phyloP scores from a whole-genome alignment of 192 early-diverging fungal species.

The Coemansia sp. region DNA sequence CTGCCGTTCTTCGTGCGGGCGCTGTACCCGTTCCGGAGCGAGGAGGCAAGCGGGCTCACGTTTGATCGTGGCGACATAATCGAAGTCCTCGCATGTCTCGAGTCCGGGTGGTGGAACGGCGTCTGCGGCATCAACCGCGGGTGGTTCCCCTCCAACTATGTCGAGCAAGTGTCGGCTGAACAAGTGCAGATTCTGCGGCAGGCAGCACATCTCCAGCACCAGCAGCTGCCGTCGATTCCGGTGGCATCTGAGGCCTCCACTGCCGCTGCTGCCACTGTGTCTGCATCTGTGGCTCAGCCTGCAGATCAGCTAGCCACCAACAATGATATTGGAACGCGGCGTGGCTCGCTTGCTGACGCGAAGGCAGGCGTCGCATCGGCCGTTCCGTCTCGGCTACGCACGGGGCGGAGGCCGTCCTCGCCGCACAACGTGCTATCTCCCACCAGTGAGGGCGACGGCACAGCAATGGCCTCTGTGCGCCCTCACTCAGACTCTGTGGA shows the following conservation, averaged over 20 bases:
- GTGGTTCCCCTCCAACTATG: slow-evolving; percentile 90
- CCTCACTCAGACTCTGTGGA: slow-evolving; percentile 21
- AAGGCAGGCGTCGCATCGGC: slow-evolving; percentile 59
- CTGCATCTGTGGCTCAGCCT: slow-evolving; percentile 22
- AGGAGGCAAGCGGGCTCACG: slow-evolving; percentile 72
- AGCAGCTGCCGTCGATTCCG: background rate
- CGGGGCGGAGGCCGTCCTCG: slow-evolving; percentile 38
- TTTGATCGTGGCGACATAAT: slow-evolving; percentile 87
- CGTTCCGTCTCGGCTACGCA: slow-evolving; percentile 51
- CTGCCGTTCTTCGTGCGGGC: slow-evolving; percentile 63
- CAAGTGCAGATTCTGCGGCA: slow-evolving; percentile 53
- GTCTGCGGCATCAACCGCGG: slow-evolving; percentile 74
- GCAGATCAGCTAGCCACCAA: slow-evolving; percentile 12
- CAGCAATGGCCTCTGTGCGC: slow-evolving; percentile 7
- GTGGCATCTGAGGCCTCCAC: background rate
- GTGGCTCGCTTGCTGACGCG: slow-evolving; percentile 53
- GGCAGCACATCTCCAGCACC: slow-evolving; percentile 24
- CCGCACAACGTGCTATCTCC: slow-evolving; percentile 17
- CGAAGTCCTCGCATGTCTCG: slow-evolving; percentile 83
- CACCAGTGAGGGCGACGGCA: slow-evolving; percentile 2
- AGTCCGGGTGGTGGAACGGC: slow-evolving; percentile 98
- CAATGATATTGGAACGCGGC: slow-evolving; percentile 30
- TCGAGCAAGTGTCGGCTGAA: slow-evolving; percentile 59
- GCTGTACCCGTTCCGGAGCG: slow-evolving; percentile 83
- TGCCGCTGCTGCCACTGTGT: slow-evolving; percentile 11